Evolutionary conservation across 2,329 filamentous ascomycete genomes (phyloP).

Genomic region (Alternaria viburni): DNA sequence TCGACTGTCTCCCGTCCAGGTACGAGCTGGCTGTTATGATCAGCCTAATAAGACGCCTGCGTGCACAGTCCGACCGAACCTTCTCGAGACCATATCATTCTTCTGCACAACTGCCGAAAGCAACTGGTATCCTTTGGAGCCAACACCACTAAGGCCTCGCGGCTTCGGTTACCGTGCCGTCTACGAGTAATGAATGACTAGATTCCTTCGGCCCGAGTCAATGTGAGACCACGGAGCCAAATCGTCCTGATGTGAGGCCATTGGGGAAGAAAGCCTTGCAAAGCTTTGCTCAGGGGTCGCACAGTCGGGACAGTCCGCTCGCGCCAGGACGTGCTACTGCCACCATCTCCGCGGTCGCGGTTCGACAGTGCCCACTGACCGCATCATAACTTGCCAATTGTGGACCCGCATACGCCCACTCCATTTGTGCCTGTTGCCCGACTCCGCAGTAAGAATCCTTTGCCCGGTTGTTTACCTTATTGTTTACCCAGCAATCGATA

Average conservation of each 20-base stretch:
- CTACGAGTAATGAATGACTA: constrained; percentile 13
- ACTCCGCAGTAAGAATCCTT: neutral
- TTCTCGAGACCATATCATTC: neutral
- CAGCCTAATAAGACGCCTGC: constrained; percentile 8
- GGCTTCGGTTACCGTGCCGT: constrained; percentile 13
- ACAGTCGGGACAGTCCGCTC: constrained; percentile 27
- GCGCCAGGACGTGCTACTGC: constrained; percentile 22
- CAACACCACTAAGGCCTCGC: neutral
- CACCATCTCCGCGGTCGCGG: constrained; percentile 26
- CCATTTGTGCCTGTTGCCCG: constrained; percentile 1
- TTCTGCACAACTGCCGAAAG: neutral
- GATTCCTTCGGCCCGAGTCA: constrained; percentile 25
- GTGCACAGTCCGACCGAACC: neutral
- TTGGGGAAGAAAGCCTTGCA: neutral
- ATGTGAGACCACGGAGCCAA: constrained; percentile 19
- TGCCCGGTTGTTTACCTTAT: neutral
- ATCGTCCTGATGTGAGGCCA: constrained; percentile 9
- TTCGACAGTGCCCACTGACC: constrained; percentile 30
- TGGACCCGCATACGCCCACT: neutral
- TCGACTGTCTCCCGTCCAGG: constrained; percentile 7
- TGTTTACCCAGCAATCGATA: constrained; percentile 8
- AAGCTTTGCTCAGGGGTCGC: constrained; percentile 20
- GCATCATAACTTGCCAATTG: constrained; percentile 25
- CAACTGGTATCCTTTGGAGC: neutral
- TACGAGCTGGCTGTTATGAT: neutral